A percentile compares a stretch with the other conserved stretches of the same genome.
Evolutionary conservation across 768 basidiomycete genomes (phyloP).

Genomic region (Leccinum subgranulosum): DNA sequence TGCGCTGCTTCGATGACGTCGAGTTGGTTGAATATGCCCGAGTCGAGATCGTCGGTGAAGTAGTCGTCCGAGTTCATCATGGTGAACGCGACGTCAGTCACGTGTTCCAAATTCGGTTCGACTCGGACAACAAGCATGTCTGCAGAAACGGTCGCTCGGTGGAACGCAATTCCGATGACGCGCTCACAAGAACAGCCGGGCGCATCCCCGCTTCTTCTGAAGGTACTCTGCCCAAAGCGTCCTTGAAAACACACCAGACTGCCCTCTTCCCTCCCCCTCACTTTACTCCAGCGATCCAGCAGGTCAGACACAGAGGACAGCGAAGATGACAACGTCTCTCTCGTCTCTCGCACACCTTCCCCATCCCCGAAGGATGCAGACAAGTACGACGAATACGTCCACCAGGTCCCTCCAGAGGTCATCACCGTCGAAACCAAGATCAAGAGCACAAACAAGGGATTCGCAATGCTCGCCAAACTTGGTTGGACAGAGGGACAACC

Average conservation of each 20-base stretch:
- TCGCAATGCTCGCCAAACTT: slow-evolving; percentile 73
- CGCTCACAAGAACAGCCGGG: slow-evolving; percentile 22
- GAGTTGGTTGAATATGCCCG: slow-evolving; percentile 55
- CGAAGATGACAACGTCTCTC: slow-evolving; percentile 67
- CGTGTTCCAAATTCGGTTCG: slow-evolving; percentile 5
- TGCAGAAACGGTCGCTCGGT: slow-evolving; percentile 58
- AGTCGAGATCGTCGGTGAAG: slow-evolving; percentile 66
- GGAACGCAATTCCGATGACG: slow-evolving; percentile 65
- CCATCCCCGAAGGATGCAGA: slow-evolving; percentile 47
- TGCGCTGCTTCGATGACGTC: slow-evolving; percentile 70
- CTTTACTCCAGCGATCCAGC: slow-evolving; percentile 62
- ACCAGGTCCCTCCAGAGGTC: slow-evolving; percentile 52
- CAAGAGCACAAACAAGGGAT: slow-evolving; percentile 76
- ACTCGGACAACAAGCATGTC: slow-evolving; percentile 46
- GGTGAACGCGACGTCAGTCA: slow-evolving; percentile 9
- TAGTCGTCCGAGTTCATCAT: slow-evolving; percentile 77
- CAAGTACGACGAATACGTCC: slow-evolving; percentile 66
- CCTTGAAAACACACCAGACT: slow-evolving; percentile 48
- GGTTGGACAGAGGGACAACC: slow-evolving; percentile 83
- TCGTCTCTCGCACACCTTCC: slow-evolving; percentile 77
- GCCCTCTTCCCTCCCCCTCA: slow-evolving; percentile 45
- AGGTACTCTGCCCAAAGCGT: slow-evolving; percentile 64
- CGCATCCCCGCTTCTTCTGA: slow-evolving; percentile 35
- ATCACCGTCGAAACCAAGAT: slow-evolving; percentile 82
- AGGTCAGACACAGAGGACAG: slow-evolving; percentile 43